Conservation (phyloP, 192 early-diverging fungal species). For the Entrophospora sp. region DNA sequence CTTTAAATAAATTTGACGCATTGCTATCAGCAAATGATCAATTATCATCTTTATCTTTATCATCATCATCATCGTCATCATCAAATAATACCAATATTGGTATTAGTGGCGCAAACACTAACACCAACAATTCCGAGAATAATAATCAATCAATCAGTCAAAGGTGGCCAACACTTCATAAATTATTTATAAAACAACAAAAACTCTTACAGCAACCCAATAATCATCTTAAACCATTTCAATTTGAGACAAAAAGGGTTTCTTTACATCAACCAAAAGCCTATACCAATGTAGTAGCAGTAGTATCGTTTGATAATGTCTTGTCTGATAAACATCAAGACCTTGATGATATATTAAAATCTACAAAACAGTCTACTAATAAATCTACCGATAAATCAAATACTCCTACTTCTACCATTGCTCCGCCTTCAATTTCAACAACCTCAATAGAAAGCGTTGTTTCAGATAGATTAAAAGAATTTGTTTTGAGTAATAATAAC, state of each 20-base stretch:
- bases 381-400: too few relatives aligned
- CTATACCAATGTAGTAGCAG: neutral
- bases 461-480: too few relatives aligned
- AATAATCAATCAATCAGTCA: neutral
- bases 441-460: too few relatives aligned
- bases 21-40: neutral
- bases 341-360: neutral
- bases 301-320: slow-evolving; percentile 9
- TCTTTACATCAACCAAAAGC: neutral
- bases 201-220: neutral
- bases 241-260: slow-evolving; percentile 1
- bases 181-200: slow-evolving; percentile 6
- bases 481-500: too few relatives aligned
- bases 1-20: slow-evolving; percentile 9
- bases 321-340: slow-evolving; percentile 14
- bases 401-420: too few relatives aligned
- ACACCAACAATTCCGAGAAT: too few relatives aligned
- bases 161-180: slow-evolving; percentile 4
- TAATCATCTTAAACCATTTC: neutral
- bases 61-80: too few relatives aligned
- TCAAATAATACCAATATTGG: too few relatives aligned
- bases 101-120: too few relatives aligned
- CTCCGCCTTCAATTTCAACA: too few relatives aligned
- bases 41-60: too few relatives aligned
- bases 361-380: too few relatives aligned